phyloP scores from a whole-genome alignment of 768 basidiomycete species.

The Psilocybe cubensis region DNA sequence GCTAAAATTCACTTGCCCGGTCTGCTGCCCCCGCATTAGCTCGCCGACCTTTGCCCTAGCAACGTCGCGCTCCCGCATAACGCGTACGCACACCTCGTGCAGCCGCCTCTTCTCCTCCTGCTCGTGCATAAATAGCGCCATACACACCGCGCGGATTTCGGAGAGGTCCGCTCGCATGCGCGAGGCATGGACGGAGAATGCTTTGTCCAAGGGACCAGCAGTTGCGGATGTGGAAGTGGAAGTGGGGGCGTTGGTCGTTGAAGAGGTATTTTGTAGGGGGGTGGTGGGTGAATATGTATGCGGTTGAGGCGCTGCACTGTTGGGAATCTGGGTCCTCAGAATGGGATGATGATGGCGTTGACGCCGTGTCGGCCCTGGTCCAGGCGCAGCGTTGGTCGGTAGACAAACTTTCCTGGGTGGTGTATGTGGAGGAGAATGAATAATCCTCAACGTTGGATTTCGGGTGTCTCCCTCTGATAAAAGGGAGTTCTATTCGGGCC shows the following conservation, averaged over 20 bases:
- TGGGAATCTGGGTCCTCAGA: constrained; percentile 8
- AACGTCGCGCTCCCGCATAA: constrained; percentile 37
- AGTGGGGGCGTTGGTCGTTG: too few relatives aligned
- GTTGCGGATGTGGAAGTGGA: not conserved
- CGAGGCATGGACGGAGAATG: constrained; percentile 32
- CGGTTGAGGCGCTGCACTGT: not conserved
- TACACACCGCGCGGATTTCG: constrained; percentile 33
- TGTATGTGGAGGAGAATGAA: not conserved
- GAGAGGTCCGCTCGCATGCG: constrained; percentile 32
- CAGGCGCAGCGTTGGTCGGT: not conserved
- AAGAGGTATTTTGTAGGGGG: not conserved
- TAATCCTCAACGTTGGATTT: not conserved
- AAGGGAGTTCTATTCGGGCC: not conserved
- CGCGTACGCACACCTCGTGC: constrained; percentile 29
- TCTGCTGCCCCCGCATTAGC: constrained; percentile 13
- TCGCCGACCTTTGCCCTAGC: constrained; percentile 32
- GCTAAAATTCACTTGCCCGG: not conserved
- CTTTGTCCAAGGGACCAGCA: constrained; percentile 25
- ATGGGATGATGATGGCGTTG: too few relatives aligned
- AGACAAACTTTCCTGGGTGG: not conserved
- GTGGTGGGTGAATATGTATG: not conserved
- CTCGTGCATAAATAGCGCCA: constrained; percentile 30
- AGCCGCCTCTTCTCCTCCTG: constrained; percentile 34
- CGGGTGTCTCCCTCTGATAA: not conserved
- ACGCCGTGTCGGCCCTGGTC: not conserved